These are phyloP conservation scores for Fabrea salina DNA, from an alignment of 169 alveolate species.

Conservation along the genomic window DNA sequence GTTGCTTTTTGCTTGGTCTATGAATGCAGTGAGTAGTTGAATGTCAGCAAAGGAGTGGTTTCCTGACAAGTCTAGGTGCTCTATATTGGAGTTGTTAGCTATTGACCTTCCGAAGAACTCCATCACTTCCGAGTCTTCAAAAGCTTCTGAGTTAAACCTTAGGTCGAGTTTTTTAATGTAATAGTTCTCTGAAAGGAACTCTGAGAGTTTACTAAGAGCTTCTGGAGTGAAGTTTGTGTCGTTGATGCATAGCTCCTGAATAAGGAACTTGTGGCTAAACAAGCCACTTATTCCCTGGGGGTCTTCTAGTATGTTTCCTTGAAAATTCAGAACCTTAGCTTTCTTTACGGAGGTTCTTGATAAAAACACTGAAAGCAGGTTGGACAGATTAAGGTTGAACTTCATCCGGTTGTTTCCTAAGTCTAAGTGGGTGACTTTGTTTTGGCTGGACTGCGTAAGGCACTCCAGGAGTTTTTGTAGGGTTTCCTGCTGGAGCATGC, in stretches of 20 bases:
- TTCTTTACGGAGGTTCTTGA: background rate
- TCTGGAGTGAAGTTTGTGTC: constrained; percentile 27
- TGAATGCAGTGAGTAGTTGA: background rate
- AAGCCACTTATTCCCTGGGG: background rate
- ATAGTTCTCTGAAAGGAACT: background rate
- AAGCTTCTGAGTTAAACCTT: constrained; percentile 1
- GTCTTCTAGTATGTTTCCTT: constrained; percentile 9
- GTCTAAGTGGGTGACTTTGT: background rate
- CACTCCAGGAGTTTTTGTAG: background rate
- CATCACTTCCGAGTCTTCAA: background rate
- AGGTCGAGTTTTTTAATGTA: constrained; percentile 3
- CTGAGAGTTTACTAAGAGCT: constrained; percentile 4
- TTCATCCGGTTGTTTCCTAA: background rate
- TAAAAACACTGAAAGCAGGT: background rate
- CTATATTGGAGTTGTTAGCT: background rate
- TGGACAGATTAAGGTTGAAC: background rate
- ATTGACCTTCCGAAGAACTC: background rate
- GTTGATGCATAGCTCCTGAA: background rate
- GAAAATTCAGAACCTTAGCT: background rate
- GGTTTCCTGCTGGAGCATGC: background rate
- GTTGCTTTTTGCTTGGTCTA: background rate
- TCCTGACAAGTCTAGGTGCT: background rate
- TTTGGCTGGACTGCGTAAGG: background rate
- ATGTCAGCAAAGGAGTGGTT: background rate
- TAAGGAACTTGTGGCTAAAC: background rate